Evolutionary conservation across 2,329 filamentous ascomycete genomes (phyloP).

Genomic region (Aspergillus pseudoterreus): DNA sequence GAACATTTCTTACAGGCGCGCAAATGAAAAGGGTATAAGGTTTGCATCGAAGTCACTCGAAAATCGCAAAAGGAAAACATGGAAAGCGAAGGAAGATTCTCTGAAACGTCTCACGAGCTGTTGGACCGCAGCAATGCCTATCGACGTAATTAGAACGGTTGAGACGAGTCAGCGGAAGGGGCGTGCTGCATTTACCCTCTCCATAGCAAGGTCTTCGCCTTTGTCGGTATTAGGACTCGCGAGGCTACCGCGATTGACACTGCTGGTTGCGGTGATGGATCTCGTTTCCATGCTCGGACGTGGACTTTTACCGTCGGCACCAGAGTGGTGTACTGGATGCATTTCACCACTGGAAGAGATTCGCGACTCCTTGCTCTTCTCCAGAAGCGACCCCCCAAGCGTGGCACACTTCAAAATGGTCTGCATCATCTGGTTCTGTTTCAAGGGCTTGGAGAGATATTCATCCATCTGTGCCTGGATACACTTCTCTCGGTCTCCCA

Average conservation of each 20-base stretch:
- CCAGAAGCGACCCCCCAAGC: conserved; percentile 56
- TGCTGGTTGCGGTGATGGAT: conserved; percentile 66
- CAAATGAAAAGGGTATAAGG: conserved; percentile 24
- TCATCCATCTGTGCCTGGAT: conserved; percentile 99
- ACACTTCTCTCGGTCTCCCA: conserved; percentile 96
- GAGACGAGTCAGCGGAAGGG: conserved; percentile 5
- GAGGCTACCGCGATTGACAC: conserved; percentile 51
- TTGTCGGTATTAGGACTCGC: conserved; percentile 63
- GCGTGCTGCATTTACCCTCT: conserved; percentile 45
- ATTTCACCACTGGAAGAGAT: conserved; percentile 39
- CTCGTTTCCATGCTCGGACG: conserved; percentile 59
- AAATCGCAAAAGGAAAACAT: conserved; percentile 20
- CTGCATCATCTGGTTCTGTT: conserved; percentile 96
- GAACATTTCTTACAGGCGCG: conserved; percentile 20
- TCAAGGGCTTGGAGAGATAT: conserved; percentile 92
- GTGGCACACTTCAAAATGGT: conserved; percentile 96
- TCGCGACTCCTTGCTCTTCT: conserved; percentile 42
- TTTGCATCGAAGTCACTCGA: conserved; percentile 26
- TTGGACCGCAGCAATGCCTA: conserved; percentile 46
- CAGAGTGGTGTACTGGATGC: conserved; percentile 29
- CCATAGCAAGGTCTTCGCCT: conserved; percentile 58
- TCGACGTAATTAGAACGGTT: conserved; percentile 15
- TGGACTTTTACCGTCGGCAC: conserved; percentile 37
- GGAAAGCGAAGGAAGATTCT: conserved; percentile 21
- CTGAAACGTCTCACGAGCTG: conserved; percentile 41